Percentiles rank a stretch among this genome's conserved stretches.
These are phyloP conservation scores for Jamesozyma gamospora DNA, from an alignment of 805 yeast species.

Conservation along the genomic window DNA sequence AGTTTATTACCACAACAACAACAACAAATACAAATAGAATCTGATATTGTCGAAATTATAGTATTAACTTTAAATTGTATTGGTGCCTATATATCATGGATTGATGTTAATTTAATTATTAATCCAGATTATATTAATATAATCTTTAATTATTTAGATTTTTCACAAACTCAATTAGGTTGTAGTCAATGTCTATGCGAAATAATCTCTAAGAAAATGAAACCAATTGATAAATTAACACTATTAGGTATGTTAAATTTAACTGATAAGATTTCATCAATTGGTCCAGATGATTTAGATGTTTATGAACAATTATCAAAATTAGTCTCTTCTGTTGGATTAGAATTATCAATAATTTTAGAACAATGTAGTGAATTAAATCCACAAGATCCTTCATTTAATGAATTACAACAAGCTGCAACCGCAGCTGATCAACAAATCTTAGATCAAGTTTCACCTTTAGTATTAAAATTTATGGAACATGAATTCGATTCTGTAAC, in stretches of 20 bases:
- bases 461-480: slow-evolving; percentile 56
- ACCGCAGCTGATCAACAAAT: slow-evolving; percentile 40
- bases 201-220: slow-evolving; percentile 69
- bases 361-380: slow-evolving; percentile 38
- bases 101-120: slow-evolving; percentile 67
- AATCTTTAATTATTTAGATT: slow-evolving; percentile 49
- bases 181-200: slow-evolving; percentile 46
- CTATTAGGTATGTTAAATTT: slow-evolving; percentile 61
- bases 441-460: slow-evolving; percentile 54
- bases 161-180: slow-evolving; percentile 39
- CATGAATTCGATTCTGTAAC: slow-evolving; percentile 88
- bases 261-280: slow-evolving; percentile 37
- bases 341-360: slow-evolving; percentile 61
- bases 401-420: slow-evolving; percentile 28
- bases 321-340: slow-evolving; percentile 60
- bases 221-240: slow-evolving; percentile 52
- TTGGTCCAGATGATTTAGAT: slow-evolving; percentile 40
- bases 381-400: slow-evolving; percentile 11
- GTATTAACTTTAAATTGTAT: slow-evolving; percentile 43
- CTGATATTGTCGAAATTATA: slow-evolving; percentile 15
- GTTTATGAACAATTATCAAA: slow-evolving; percentile 70
- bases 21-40: slow-evolving; percentile 7
- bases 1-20: slow-evolving; percentile 9
- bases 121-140: slow-evolving; percentile 39
- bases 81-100: slow-evolving; percentile 89